These are phyloP conservation scores for Balansia obtecta DNA, from an alignment of 2,329 filamentous ascomycete species.

Conservation along the genomic window DNA sequence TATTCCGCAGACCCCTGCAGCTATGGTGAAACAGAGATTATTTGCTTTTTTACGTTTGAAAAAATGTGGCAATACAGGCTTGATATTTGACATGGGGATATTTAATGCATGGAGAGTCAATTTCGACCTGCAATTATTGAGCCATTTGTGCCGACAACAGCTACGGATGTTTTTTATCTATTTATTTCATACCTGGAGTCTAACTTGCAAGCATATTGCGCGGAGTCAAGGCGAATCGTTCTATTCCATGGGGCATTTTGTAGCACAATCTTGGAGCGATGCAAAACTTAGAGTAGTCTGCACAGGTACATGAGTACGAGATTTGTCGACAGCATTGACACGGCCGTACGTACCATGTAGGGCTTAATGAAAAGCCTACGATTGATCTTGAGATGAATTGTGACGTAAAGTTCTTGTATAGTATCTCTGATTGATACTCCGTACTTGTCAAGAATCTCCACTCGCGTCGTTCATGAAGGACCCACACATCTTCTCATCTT, in stretches of 20 bases:
- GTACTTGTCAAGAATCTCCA: no score
- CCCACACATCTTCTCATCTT: no score
- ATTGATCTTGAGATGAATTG: background rate
- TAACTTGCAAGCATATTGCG: background rate
- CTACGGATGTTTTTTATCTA: background rate
- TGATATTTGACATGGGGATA: background rate
- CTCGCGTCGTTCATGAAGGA: no score
- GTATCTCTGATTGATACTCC: background rate
- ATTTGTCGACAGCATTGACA: background rate
- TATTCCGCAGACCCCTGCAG: background rate
- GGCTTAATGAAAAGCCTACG: background rate
- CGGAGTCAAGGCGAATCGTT: background rate
- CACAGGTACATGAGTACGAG: background rate
- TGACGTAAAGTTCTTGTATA: background rate
- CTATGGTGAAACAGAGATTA: background rate
- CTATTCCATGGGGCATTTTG: background rate
- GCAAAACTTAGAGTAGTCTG: background rate
- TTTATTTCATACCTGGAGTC: background rate
- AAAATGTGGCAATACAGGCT: background rate
- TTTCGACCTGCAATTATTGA: no score
- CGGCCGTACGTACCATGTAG: background rate
- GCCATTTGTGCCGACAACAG: background rate
- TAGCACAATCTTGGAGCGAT: background rate
- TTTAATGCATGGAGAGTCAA: background rate
- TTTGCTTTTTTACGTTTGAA: accelerated